Evolutionary conservation across 2,329 filamentous ascomycete species (phyloP).

Genomic region (Aphanoascus verrucosus): DNA sequence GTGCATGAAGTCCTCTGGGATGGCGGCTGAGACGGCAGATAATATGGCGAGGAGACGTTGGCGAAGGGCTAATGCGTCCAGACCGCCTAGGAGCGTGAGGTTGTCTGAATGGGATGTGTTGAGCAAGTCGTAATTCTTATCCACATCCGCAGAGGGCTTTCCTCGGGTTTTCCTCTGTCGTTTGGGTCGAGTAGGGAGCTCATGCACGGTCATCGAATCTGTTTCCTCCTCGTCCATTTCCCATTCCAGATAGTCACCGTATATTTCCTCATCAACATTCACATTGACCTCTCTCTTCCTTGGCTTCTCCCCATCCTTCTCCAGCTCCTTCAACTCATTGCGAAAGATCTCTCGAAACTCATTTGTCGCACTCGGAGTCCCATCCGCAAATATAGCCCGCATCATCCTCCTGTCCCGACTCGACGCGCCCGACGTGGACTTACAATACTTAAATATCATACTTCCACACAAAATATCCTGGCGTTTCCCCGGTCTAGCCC

Average conservation of each 20-base stretch:
- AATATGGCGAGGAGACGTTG: constrained; percentile 38
- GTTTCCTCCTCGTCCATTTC: constrained; percentile 28
- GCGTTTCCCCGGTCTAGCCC: not conserved
- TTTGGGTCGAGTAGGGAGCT: constrained; percentile 23
- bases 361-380: constrained; percentile 25
- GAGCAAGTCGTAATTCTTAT: constrained; percentile 11
- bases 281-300: constrained; percentile 35
- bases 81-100: constrained; percentile 28
- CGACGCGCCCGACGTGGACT: constrained; percentile 21
- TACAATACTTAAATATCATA: constrained; percentile 36
- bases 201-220: constrained; percentile 10
- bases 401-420: constrained; percentile 35
- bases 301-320: constrained; percentile 22
- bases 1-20: constrained; percentile 28
- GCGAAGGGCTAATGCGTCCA: constrained; percentile 33
- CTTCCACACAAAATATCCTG: constrained; percentile 27
- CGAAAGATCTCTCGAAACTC: constrained; percentile 39
- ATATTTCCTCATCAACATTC: constrained; percentile 37
- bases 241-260: constrained; percentile 36
- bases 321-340: constrained; percentile 34
- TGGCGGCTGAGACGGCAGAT: constrained; percentile 27
- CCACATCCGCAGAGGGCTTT: constrained; percentile 4
- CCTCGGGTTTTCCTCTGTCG: constrained; percentile 21
- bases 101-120: constrained; percentile 18
- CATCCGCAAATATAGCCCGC: constrained; percentile 40